phyloP scores from a whole-genome alignment of 441 rosid species.

The Hypseocharis bilobata region DNA sequence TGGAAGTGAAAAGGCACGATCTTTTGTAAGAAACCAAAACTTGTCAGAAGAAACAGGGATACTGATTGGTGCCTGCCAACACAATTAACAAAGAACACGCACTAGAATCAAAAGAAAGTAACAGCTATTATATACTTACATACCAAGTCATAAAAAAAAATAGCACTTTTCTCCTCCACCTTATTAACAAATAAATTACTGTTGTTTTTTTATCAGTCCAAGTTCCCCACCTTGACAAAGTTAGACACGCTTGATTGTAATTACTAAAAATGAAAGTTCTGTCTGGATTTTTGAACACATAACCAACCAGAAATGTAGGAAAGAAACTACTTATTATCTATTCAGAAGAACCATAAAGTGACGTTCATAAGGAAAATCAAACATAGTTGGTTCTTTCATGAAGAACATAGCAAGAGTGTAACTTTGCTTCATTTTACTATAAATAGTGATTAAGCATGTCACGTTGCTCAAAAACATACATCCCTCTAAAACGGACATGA shows the following conservation, averaged over 20 bases:
- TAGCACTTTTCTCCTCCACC: background rate
- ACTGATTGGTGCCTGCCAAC: constrained; percentile 59
- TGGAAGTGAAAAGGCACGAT: constrained; percentile 73
- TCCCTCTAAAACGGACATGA: background rate
- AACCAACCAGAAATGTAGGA: background rate
- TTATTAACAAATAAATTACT: background rate
- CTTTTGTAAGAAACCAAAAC: constrained; percentile 70
- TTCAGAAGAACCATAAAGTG: too few relatives aligned
- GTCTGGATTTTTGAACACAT: background rate
- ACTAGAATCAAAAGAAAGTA: constrained; percentile 8
- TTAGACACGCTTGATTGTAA: background rate
- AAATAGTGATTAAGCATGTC: background rate
- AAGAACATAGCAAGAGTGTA: background rate
- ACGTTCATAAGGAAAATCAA: too few relatives aligned
- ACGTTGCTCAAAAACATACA: background rate
- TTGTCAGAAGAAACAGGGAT: constrained; percentile 79
- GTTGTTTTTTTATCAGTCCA: background rate
- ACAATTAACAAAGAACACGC: constrained; percentile 19
- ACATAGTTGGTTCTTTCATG: too few relatives aligned
- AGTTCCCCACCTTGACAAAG: too few relatives aligned
- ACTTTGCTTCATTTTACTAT: background rate
- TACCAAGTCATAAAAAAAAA: background rate
- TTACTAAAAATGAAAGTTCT: background rate
- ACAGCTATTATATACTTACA: background rate
- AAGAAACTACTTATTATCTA: too few relatives aligned